Evolutionary conservation across 768 basidiomycete species (phyloP), one percentile per base, ranked within the genome.

Genomic region (Pleurotus pulmonarius): DNA sequence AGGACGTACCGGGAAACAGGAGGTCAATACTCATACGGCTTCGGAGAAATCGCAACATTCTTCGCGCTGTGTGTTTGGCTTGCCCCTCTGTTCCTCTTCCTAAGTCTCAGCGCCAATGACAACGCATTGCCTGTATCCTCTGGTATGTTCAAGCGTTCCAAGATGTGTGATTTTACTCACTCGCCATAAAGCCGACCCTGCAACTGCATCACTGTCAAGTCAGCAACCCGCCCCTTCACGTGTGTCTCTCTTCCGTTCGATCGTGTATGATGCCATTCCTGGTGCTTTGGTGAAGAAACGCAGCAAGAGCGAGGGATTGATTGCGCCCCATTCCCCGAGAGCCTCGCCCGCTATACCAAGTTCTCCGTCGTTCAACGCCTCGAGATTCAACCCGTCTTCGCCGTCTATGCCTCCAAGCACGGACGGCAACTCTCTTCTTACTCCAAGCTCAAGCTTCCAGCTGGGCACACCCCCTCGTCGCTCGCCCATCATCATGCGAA

Each of bases 81-180:
- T 25, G 83, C 89, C 6, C 97, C 97, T 2, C 70, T 99, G 26
- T 99, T 96, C 72, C 73, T 99, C 29, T 99, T 99, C 78, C 75
- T 99, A 57, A 96, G 94, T 65, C 75, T 99, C 52, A 95, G 92
- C 59, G 96, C 97, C 13, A 98, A 98, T 61, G 97, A 99, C 68
- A 93, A 98, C 64, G 92, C 95, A 2, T 79, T 98, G 13, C 97
- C 97, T 4, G 77, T 78, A 20, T 81, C 86, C n/a, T 68, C 81
- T 25, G 76, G 85, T 83, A 65, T 58, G 66, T 61, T 58, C 44
- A 16, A 20, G 45, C 29, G n/a, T 46, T 38, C 47, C 45, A 47
- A 20, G 37, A 8, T 9, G 13, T 18, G 13, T 16, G 2, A 18
- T 38, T 24, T 56, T 48, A 34, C 34, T 46, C 46, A 39, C 9